Conservation (phyloP, 2,329 filamentous ascomycete species). For the Hymenotorrendiella dingleyae region DNA sequence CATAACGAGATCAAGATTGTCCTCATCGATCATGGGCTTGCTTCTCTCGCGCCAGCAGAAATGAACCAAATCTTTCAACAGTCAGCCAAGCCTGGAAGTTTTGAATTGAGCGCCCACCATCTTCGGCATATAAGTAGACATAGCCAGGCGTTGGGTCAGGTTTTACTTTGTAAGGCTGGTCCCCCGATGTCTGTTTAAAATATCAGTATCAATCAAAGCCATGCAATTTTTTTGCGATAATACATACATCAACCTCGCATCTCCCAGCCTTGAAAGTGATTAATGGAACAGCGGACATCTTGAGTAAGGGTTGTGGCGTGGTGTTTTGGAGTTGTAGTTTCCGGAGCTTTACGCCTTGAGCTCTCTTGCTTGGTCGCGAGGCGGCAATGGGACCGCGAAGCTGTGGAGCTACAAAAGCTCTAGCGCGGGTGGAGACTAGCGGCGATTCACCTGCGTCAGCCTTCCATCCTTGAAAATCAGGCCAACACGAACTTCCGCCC, state of each 20-base stretch:
- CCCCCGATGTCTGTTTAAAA: conserved; percentile 41
- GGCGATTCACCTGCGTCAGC: too few species aligned
- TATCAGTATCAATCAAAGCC: conserved; percentile 6
- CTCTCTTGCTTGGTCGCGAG: conserved; percentile 4
- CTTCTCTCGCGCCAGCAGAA: conserved; percentile 93
- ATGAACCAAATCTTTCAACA: conserved; percentile 68
- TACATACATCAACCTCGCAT: conserved; percentile 75
- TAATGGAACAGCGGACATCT: conserved; percentile 77
- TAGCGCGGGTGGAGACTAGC: neutral
- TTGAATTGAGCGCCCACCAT: conserved; percentile 50
- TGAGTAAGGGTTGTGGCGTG: conserved; percentile 21
- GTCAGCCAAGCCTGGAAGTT: conserved; percentile 3
- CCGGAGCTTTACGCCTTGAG: neutral
- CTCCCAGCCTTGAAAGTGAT: conserved; percentile 95
- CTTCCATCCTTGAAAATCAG: too few species aligned
- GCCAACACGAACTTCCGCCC: too few species aligned
- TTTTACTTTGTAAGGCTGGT: conserved; percentile 65
- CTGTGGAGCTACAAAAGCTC: neutral
- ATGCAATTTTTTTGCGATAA: conserved; percentile 9
- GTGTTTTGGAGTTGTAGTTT: neutral
- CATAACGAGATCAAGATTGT: conserved; percentile 82
- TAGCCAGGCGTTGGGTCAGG: conserved; percentile 72
- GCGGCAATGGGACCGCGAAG: conserved; percentile 7
- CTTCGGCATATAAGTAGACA: conserved; percentile 87
- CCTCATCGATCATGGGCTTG: conserved; percentile 63